Percentiles rank a stretch among this genome's conserved stretches.
phyloP scores from a whole-genome alignment of 2,329 filamentous ascomycete genomes.

The Zalaria sp. region DNA sequence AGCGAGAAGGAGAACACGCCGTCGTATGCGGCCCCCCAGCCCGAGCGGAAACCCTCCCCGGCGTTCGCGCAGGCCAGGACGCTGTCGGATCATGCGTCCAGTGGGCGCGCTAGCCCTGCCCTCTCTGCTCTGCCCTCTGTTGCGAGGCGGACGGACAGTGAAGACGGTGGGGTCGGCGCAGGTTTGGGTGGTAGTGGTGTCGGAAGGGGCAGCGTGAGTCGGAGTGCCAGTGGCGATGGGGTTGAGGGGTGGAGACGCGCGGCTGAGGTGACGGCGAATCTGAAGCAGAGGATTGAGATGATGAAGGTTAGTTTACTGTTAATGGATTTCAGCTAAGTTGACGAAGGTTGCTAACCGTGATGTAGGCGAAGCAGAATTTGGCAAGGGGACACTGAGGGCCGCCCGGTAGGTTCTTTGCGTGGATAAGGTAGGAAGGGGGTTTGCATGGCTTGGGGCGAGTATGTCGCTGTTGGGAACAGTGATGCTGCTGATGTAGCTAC shows the following conservation, averaged over 20 bases:
- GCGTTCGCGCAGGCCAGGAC: not conserved
- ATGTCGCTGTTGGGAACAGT: no score
- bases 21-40: not conserved
- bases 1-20: constrained; percentile 33
- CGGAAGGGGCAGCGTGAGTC: constrained; percentile 1
- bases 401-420: no score
- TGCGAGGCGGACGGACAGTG: not conserved
- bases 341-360: not conserved
- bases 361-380: not conserved
- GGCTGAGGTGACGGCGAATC: constrained; percentile 90
- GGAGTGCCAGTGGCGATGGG: constrained; percentile 29
- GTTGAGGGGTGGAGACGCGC: constrained; percentile 94
- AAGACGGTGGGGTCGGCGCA: not conserved
- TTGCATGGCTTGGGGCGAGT: no score
- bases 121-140: not conserved
- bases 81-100: constrained; percentile 2
- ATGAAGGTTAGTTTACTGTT: constrained; percentile 57
- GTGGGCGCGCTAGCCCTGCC: constrained; percentile 5
- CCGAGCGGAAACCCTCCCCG: constrained; percentile 3
- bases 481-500: no score
- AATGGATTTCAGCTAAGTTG: no score
- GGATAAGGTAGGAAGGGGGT: no score
- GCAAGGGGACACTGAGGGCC: not conserved
- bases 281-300: constrained; percentile 95
- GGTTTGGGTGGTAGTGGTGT: not conserved